phyloP scores from a whole-genome alignment of 306 rosid species.

The Inga oerstediana region DNA sequence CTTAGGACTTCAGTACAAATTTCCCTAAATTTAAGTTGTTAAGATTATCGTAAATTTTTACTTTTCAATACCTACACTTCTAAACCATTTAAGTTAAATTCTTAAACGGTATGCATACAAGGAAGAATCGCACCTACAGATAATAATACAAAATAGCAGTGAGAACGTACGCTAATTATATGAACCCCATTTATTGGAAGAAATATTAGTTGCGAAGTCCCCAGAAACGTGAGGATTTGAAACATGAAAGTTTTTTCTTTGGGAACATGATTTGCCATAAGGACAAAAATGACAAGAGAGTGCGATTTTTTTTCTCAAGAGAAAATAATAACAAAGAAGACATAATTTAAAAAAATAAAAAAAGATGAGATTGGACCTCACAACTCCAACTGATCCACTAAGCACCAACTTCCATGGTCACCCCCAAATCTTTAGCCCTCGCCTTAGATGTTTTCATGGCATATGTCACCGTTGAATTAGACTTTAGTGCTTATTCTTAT shows the following conservation, averaged over 20 bases:
- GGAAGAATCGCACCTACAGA: too few relatives aligned
- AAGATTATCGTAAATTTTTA: too few relatives aligned
- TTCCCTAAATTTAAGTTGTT: too few relatives aligned
- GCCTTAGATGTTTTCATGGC: constrained; percentile 23
- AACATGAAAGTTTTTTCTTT: not conserved
- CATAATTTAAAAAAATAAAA: constrained; percentile 17
- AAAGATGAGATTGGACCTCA: constrained; percentile 34
- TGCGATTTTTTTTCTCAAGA: not conserved
- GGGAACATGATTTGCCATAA: not conserved
- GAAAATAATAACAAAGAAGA: not conserved
- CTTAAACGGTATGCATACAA: too few relatives aligned
- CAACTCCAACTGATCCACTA: constrained; percentile 30
- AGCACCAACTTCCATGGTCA: constrained; percentile 57
- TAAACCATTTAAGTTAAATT: too few relatives aligned
- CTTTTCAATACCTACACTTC: too few relatives aligned
- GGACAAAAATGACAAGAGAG: not conserved
- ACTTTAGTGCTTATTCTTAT: not conserved
- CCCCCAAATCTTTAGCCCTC: constrained; percentile 37
- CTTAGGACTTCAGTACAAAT: too few relatives aligned
- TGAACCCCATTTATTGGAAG: not conserved
- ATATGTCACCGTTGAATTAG: not conserved
- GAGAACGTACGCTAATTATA: not conserved
- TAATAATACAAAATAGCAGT: too few relatives aligned
- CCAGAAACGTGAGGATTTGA: not conserved
- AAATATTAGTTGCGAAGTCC: not conserved